phyloP scores from a whole-genome alignment of 331 rosid genomes.

The Cydonia oblonga region DNA sequence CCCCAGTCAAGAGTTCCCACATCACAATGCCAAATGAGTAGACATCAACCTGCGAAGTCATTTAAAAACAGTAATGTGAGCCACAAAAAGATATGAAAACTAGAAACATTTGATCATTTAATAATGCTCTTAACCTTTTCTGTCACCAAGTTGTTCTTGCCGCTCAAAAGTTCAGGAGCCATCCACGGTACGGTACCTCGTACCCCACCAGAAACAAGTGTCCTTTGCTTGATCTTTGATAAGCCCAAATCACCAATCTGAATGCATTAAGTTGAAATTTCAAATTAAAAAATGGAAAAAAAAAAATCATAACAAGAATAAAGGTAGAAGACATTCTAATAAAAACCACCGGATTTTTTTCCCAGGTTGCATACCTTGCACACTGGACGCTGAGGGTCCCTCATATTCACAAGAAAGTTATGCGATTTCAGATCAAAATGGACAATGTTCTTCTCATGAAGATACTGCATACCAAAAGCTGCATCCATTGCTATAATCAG shows the following conservation, averaged over 20 bases:
- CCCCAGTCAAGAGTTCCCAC: conserved; percentile 34
- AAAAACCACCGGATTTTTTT: neutral
- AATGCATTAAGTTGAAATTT: neutral
- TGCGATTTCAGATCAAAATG: conserved; percentile 31
- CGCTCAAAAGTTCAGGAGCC: conserved; percentile 26
- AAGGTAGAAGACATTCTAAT: neutral
- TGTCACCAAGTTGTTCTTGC: conserved; percentile 17
- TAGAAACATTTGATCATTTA: neutral
- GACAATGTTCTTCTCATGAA: conserved; percentile 24
- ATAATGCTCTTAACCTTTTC: conserved; percentile 12
- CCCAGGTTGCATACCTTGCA: conserved; percentile 15
- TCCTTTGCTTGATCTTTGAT: conserved; percentile 23
- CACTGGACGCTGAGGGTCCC: conserved; percentile 24
- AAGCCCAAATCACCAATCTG: conserved; percentile 33
- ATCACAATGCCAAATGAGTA: conserved; percentile 29
- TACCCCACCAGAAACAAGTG: conserved; percentile 23
- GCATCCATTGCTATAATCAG: conserved; percentile 25
- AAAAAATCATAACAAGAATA: neutral
- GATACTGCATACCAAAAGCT: conserved; percentile 27
- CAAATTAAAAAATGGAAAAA: neutral
- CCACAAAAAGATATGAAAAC: neutral
- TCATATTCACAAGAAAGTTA: conserved; percentile 29
- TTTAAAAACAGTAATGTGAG: neutral
- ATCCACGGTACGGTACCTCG: conserved; percentile 32
- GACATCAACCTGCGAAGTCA: conserved; percentile 15